Base-by-base conservation (phyloP, 2,329 filamentous ascomycete species). In the Exophiala alcalophila region DNA sequence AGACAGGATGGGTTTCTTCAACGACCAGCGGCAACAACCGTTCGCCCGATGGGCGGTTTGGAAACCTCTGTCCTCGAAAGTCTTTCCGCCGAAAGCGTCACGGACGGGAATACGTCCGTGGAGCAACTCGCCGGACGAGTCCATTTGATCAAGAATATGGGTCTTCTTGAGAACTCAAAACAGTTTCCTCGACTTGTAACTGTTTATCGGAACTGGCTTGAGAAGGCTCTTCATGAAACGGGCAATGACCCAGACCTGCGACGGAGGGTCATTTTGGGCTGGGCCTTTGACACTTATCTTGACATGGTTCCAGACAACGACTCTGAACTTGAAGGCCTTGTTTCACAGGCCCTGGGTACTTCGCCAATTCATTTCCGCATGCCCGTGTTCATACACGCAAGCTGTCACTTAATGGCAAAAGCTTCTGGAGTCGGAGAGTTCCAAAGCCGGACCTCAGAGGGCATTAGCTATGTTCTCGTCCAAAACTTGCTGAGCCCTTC, bases 401-500 rank as follows among this genome's bases (percentile, higher is more conserved):
- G 66, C 8, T 23, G 30, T 25, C 35, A 34, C 28, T 31, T 50
- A n/a, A 25, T 50, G n/a, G 15, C 29, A 12, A 43, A 30, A 25
- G 25, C 29, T 49, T 55, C 67, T 25, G 61, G 68, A 9, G 66
- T 72, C n/a, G 66, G 69, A 11, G 76, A 77, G 9, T 59, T 70
- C 9, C 74, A 81, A 15, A 72, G 80, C 23, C 78, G 84, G 38
- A 69, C 73, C 1, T 73, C 92, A 8, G 72, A 81, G 10, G 69
- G 71, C 16, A 27, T 52, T 10, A 42, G 45, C 20, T 15, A 49
- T 28, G 77, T 80, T 3, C 69, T 96, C 2, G 73, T 90, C 40
- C 71, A 76, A 9, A 94, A 91, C 52, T 71, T 98, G 14, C 78
- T 82, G 4, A 81, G 82, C 1, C 78, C 84, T 9, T 91, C 84